Percentiles rank a stretch among this genome's conserved stretches.
Evolutionary conservation across 1,284 basidiomycete genomes (phyloP).

Genomic region (Cryptococcus depauperatus): DNA sequence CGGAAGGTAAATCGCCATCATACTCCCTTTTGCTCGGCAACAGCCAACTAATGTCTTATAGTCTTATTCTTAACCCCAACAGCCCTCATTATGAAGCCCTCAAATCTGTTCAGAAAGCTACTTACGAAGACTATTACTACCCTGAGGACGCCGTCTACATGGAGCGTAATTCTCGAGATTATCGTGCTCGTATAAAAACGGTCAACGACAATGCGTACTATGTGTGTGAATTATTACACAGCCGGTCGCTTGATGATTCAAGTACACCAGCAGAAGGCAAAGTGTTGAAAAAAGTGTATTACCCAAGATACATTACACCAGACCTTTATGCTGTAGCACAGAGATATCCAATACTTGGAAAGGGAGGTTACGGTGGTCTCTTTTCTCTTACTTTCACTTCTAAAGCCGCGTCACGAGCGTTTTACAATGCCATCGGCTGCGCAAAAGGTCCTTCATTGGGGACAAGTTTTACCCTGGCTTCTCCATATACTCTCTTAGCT

Average conservation of each 20-base stretch:
- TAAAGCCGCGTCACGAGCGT: constrained; percentile 60
- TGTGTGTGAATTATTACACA: constrained; percentile 69
- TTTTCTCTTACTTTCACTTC: constrained; percentile 85
- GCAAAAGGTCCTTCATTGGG: constrained; percentile 90
- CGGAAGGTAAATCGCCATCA: constrained; percentile 58
- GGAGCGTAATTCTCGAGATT: constrained; percentile 96
- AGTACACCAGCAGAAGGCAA: constrained; percentile 28
- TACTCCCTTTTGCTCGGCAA: neutral
- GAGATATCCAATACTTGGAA: constrained; percentile 34
- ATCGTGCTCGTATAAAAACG: constrained; percentile 61
- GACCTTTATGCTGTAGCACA: constrained; percentile 63
- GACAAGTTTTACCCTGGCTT: constrained; percentile 91
- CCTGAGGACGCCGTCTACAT: constrained; percentile 91
- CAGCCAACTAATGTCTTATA: constrained; percentile 29
- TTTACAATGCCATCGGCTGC: constrained; percentile 77
- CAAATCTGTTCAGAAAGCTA: constrained; percentile 54
- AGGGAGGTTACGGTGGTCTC: constrained; percentile 79
- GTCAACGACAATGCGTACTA: constrained; percentile 80
- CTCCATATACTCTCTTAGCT: constrained; percentile 86
- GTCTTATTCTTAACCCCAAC: constrained; percentile 77
- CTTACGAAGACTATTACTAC: constrained; percentile 82
- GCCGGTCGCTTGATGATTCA: constrained; percentile 49
- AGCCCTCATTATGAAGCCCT: constrained; percentile 60
- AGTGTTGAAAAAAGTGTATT: constrained; percentile 77
- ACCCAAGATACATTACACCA: constrained; percentile 74